Conservation (phyloP, 2,329 filamentous ascomycete genomes). For the Ascosphaera apis region DNA sequence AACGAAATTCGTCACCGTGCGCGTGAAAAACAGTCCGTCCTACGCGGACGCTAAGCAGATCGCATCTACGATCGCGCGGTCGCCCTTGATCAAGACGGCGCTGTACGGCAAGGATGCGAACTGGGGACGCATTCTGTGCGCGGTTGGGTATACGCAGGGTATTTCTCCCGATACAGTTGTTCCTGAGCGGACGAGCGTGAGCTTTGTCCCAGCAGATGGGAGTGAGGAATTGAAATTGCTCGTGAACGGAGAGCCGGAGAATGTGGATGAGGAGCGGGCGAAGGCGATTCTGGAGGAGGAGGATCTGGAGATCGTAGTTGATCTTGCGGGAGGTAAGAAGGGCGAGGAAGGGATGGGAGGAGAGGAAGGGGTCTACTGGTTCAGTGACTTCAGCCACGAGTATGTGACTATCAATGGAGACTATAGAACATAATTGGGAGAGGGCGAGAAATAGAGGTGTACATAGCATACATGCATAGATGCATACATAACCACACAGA, state of each 20-base stretch:
- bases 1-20: slow-evolving; percentile 92
- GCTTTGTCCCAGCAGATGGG: slow-evolving; percentile 36
- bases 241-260: slow-evolving; percentile 37
- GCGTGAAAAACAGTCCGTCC: slow-evolving; percentile 48
- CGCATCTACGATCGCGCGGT: slow-evolving; percentile 70
- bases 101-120: slow-evolving; percentile 95
- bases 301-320: slow-evolving; percentile 38
- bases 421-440: slow-evolving; percentile 41
- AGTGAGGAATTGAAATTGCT: slow-evolving; percentile 33
- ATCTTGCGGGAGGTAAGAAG: slow-evolving; percentile 28
- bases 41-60: slow-evolving; percentile 53
- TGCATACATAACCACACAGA: too few relatives aligned
- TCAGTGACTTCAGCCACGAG: slow-evolving; percentile 45
- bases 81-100: slow-evolving; percentile 88
- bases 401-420: slow-evolving; percentile 48
- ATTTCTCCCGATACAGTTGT: slow-evolving; percentile 24
- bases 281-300: slow-evolving; percentile 36
- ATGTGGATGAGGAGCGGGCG: slow-evolving; percentile 36
- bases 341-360: slow-evolving; percentile 18
- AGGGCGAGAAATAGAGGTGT: too few relatives aligned
- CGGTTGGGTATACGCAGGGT: slow-evolving; percentile 54
- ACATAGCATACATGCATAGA: too few relatives aligned
- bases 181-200: slow-evolving; percentile 34
- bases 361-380: slow-evolving; percentile 37
- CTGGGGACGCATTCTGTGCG: slow-evolving; percentile 93